Percentiles rank a stretch among this genome's conserved stretches.
These are phyloP conservation scores for Ilyonectria destructans DNA, from an alignment of 2,329 filamentous ascomycete genomes.

Conservation along the genomic window DNA sequence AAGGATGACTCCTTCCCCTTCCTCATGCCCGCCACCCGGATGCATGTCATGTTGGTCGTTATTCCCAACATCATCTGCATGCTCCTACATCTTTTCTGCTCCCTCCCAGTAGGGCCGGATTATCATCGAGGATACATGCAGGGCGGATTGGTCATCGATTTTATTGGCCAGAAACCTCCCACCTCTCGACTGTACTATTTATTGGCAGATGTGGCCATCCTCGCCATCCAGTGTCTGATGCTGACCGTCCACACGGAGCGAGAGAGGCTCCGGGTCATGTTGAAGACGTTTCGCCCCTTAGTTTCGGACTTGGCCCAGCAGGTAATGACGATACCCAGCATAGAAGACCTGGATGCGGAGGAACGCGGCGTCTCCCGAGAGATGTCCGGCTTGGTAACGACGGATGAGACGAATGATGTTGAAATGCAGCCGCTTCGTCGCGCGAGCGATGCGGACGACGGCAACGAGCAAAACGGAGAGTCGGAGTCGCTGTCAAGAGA, in stretches of 20 bases:
- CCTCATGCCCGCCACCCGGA: slow-evolving; percentile 69
- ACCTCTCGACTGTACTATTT: slow-evolving; percentile 71
- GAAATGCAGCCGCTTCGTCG: slow-evolving; percentile 61
- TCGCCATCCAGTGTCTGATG: slow-evolving; percentile 76
- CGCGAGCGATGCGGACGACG: slow-evolving; percentile 45
- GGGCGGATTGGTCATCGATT: slow-evolving; percentile 78
- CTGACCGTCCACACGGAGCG: slow-evolving; percentile 74
- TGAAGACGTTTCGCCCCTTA: slow-evolving; percentile 59
- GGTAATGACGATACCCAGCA: slow-evolving; percentile 47
- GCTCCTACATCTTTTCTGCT: slow-evolving; percentile 71
- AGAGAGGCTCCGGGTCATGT: slow-evolving; percentile 68
- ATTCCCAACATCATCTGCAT: slow-evolving; percentile 74
- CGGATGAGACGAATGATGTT: slow-evolving; percentile 60
- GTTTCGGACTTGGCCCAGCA: slow-evolving; percentile 51
- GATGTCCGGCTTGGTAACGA: slow-evolving; percentile 53
- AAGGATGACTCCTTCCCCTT: slow-evolving; percentile 72
- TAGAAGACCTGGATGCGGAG: slow-evolving; percentile 71
- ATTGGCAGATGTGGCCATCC: slow-evolving; percentile 69
- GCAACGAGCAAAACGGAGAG: slow-evolving; percentile 48
- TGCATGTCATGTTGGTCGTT: slow-evolving; percentile 73
- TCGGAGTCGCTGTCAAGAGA: slow-evolving; percentile 49
- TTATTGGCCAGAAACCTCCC: slow-evolving; percentile 77
- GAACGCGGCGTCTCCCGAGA: slow-evolving; percentile 68
- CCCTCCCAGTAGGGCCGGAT: slow-evolving; percentile 72
- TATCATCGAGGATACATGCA: slow-evolving; percentile 77